Evolutionary conservation across 805 yeast genomes (phyloP), one percentile per base, ranked within the genome.

Genomic region (Starmerella vaccinii): DNA sequence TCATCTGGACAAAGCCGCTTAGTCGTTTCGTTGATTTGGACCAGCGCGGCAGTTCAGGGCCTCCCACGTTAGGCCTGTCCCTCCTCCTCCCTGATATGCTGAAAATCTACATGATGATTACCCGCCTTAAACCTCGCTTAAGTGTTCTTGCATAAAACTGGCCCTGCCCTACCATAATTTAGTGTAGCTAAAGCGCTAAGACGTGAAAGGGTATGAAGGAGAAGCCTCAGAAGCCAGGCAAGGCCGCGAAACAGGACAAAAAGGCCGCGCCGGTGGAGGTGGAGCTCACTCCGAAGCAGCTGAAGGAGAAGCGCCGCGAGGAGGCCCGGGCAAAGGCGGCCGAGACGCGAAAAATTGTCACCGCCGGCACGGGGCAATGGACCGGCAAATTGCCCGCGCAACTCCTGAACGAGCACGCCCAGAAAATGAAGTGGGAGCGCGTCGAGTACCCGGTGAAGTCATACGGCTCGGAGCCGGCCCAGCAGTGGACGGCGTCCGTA

Each of bases 381-480:
- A 88, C 96, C 0, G 98, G 98, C 1, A 90, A 90, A 60, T 71
- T 90, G 15, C 97, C 98, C 0, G 87, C 84, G 2, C 80, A 92
- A 0, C 66, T 90, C 16, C 73, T 90, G 4, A 86, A 86, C 61
- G 98, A 90, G 61, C 82, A 80, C 56, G 84, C 92, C 55, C 96
- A 86, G 64, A 84, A 82, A 63, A 79, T 76, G 52, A 86, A 87
- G 66, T 90, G 98, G 98, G 82, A 81, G 52, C 82, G 81, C 57
- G 94, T 86, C 3, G 80, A 76, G 21, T 85, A 86, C 58, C 89
- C 84, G 45, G 81, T 82, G 13, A 52, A 51, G 18, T 3, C 26
- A 3, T 40, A 46, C 13, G 55, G 57, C 41, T 24, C 42, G 2
- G 58, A 55, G 15, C 47, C 47, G 12, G 52, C 49, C 19, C 71